Percentiles rank a stretch among this genome's conserved stretches.
Conservation (phyloP, 2,329 filamentous ascomycete species). For the Ceratocystis diversiconidia region DNA sequence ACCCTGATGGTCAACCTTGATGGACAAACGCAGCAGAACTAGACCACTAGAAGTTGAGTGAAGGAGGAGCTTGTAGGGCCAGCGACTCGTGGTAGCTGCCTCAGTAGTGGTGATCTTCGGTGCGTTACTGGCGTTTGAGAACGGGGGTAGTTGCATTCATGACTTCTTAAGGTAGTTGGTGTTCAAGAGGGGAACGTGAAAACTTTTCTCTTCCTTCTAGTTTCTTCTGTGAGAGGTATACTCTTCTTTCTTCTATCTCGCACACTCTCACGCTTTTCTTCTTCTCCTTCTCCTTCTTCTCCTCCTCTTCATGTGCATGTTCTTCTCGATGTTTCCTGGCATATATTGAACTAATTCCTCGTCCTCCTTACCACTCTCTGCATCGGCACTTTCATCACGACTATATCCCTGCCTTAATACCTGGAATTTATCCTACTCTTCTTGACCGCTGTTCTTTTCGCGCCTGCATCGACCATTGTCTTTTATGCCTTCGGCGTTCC, state of each 20-base stretch:
- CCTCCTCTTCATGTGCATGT: neutral
- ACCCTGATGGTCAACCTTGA: conserved; percentile 19
- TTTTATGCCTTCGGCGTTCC: neutral
- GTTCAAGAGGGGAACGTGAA: conserved; percentile 1
- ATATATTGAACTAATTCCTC: neutral
- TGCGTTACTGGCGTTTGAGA: neutral
- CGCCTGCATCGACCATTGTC: neutral
- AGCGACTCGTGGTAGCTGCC: neutral
- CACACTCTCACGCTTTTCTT: neutral
- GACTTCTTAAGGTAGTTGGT: neutral
- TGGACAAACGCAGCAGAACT: conserved; percentile 11
- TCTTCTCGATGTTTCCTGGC: neutral
- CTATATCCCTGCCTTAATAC: neutral
- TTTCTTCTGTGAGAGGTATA: neutral
- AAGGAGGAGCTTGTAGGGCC: neutral
- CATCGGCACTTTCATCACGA: neutral
- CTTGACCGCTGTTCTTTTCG: neutral
- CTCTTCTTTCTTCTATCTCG: neutral
- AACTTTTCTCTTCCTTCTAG: neutral
- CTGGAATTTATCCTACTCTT: neutral
- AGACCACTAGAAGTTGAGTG: neutral
- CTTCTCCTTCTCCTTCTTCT: neutral
- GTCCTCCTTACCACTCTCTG: neutral
- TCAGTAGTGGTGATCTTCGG: neutral
- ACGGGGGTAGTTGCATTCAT: neutral